Percentiles rank a stretch among this genome's conserved stretches.
Evolutionary conservation across 257 asterid species (phyloP).

Genomic region (Lycium ferocissimum): DNA sequence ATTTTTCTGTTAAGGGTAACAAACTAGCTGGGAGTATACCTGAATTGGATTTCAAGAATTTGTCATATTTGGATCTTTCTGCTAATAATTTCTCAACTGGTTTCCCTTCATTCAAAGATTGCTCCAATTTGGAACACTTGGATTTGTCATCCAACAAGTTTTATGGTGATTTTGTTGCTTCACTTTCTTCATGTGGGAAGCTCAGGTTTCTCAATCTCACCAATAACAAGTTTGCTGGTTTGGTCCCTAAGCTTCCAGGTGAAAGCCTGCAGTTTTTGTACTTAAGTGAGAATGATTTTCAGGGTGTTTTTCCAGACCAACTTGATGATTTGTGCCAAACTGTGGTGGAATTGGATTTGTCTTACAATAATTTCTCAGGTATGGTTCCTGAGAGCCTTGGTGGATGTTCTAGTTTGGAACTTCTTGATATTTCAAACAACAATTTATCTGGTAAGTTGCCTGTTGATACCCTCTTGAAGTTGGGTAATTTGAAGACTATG

Average conservation of each 20-base stretch:
- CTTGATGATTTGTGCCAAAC: conserved; percentile 65
- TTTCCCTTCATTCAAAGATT: conserved; percentile 60
- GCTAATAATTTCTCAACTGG: conserved; percentile 65
- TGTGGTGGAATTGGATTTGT: conserved; percentile 70
- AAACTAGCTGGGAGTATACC: conserved; percentile 56
- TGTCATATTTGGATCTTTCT: conserved; percentile 74
- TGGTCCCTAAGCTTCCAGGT: conserved; percentile 56
- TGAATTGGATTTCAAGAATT: conserved; percentile 51
- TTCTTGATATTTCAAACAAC: conserved; percentile 72
- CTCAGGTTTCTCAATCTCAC: conserved; percentile 79
- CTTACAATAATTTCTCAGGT: conserved; percentile 72
- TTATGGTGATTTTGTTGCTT: conserved; percentile 59
- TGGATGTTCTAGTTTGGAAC: conserved; percentile 62
- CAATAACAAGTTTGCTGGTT: conserved; percentile 64
- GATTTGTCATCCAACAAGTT: conserved; percentile 81
- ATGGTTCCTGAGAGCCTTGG: conserved; percentile 64
- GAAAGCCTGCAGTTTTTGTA: conserved; percentile 65
- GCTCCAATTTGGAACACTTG: conserved; percentile 66
- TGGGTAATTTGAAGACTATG: conserved; percentile 66
- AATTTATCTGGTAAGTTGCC: conserved; percentile 84
- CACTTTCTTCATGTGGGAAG: conserved; percentile 62
- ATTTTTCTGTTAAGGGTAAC: conserved; percentile 68
- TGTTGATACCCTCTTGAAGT: conserved; percentile 53
- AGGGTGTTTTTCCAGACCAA: conserved; percentile 57
- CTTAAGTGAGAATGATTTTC: conserved; percentile 59